Evolutionary conservation across 2,329 filamentous ascomycete genomes (phyloP).

Genomic region (Penicillium sclerotigenum): DNA sequence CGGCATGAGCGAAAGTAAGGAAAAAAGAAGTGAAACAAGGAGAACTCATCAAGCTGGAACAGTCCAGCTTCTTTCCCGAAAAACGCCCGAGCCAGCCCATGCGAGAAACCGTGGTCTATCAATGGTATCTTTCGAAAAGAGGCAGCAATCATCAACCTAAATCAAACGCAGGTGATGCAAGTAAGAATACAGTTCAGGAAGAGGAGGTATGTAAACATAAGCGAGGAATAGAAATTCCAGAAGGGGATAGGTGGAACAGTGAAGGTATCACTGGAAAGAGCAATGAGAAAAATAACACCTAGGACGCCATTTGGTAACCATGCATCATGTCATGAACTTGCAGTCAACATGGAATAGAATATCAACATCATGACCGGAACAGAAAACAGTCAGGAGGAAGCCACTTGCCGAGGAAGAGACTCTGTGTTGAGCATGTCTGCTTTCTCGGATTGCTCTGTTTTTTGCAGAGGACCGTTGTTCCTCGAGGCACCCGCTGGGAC

Average conservation of each 20-base stretch:
- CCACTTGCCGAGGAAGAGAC: not conserved
- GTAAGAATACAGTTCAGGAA: slow-evolving; percentile 9
- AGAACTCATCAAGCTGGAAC: not conserved
- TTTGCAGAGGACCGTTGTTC: slow-evolving; percentile 38
- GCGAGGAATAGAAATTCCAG: not conserved
- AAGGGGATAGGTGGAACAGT: not conserved
- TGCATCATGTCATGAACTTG: slow-evolving; percentile 17
- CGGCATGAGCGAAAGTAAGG: not conserved
- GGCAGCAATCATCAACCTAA: slow-evolving; percentile 5
- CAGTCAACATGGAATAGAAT: not conserved
- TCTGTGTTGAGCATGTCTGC: not conserved
- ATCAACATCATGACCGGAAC: slow-evolving; percentile 1
- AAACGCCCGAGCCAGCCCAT: slow-evolving; percentile 25
- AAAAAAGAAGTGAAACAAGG: slow-evolving; percentile 6
- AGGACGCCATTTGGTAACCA: slow-evolving; percentile 9
- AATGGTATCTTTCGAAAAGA: slow-evolving; percentile 33
- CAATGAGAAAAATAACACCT: slow-evolving; percentile 3
- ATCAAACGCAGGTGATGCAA: slow-evolving; percentile 9
- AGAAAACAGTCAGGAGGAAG: slow-evolving; percentile 5
- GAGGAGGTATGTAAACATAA: slow-evolving; percentile 11
- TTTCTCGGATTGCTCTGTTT: slow-evolving; percentile 6
- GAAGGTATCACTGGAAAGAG: slow-evolving; percentile 4
- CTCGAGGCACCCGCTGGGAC: slow-evolving; percentile 35
- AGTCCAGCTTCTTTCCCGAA: slow-evolving; percentile 6
- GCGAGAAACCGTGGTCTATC: slow-evolving; percentile 32